These are phyloP conservation scores for Drosera spatulata DNA, from an alignment of 179 eudicot genomes.

Conservation along the genomic window DNA sequence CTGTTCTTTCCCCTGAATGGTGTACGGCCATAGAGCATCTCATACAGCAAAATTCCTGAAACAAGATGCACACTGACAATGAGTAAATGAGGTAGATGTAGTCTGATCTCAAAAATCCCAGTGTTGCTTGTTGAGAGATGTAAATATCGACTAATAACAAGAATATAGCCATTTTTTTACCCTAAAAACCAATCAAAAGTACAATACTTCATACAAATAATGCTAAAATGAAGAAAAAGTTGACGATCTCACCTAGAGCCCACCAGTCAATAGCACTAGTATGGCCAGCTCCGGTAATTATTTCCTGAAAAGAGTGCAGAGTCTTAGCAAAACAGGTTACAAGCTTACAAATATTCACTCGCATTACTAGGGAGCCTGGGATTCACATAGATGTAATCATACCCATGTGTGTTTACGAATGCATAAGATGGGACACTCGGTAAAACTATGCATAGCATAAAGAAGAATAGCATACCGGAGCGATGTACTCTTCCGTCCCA, in stretches of 20 bases:
- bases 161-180: not conserved
- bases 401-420: not conserved
- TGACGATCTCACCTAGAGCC: conserved; percentile 67
- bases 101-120: not conserved
- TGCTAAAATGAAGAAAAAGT: not conserved
- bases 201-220: not conserved
- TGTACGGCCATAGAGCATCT: conserved; percentile 98
- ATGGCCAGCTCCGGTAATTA: conserved; percentile 85
- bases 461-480: conserved; percentile 48
- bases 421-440: not conserved
- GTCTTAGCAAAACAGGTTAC: not conserved
- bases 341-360: too few relatives aligned
- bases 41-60: conserved; percentile 74
- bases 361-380: too few relatives aligned
- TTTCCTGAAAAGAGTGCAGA: conserved; percentile 49
- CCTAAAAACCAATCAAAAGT: not conserved
- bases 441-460: not conserved
- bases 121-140: not conserved
- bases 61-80: conserved; percentile 5
- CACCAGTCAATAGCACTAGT: conserved; percentile 98
- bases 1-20: conserved; percentile 97
- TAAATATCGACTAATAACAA: not conserved
- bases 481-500: conserved; percentile 98
- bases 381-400: too few relatives aligned
- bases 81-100: conserved; percentile 1